Conservation (phyloP, 495 filamentous ascomycete genomes). For the Tetracladium setigerum region DNA sequence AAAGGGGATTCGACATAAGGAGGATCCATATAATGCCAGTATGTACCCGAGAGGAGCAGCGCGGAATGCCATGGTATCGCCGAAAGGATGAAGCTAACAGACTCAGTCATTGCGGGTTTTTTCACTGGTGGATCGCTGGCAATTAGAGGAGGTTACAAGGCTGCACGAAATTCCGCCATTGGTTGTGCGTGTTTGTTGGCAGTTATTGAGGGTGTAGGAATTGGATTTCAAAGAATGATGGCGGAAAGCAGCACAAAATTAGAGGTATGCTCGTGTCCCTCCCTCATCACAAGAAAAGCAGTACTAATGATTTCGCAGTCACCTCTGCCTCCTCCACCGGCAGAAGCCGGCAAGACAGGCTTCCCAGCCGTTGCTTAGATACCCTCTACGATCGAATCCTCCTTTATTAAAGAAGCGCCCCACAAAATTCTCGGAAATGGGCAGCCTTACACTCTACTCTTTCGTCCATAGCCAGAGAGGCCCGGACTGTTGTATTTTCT, state of each 20-base stretch:
- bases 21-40: conserved; percentile 95
- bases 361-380: conserved; percentile 20
- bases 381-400: not conserved
- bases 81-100: not conserved
- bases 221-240: conserved; percentile 95
- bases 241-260: conserved; percentile 75
- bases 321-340: conserved; percentile 20
- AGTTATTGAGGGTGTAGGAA: conserved; percentile 96
- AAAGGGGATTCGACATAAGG: conserved; percentile 91
- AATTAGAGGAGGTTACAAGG: conserved; percentile 79
- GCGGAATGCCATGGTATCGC: conserved; percentile 1
- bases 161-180: conserved; percentile 88
- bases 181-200: conserved; percentile 89
- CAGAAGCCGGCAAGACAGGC: conserved; percentile 18
- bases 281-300: not conserved
- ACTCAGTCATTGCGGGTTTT: conserved; percentile 77
- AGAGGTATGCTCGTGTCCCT: conserved; percentile 35
- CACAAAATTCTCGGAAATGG: conserved; percentile 8
- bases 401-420: not conserved
- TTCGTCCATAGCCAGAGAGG: conserved; percentile 16
- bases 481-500: conserved; percentile 18
- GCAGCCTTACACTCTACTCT: conserved; percentile 17
- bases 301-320: conserved; percentile 8
- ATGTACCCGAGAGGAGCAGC: conserved; percentile 27
- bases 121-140: conserved; percentile 92